phyloP scores from a whole-genome alignment of 2,329 filamentous ascomycete genomes.

The Penicillium sp. region DNA sequence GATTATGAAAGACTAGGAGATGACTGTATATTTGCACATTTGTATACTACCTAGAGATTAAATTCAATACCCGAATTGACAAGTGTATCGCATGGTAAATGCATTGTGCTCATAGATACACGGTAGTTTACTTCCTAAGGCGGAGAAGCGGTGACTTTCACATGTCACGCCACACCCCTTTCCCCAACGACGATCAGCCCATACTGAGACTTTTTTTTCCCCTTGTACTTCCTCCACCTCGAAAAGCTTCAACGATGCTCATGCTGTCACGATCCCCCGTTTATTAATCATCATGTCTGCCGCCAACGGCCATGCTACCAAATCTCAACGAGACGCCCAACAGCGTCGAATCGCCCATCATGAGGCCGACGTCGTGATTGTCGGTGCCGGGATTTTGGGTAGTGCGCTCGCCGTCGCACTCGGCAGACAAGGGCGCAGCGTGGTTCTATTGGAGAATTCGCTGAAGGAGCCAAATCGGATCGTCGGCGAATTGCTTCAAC shows the following conservation, averaged over 20 bases:
- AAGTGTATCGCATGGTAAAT: no score
- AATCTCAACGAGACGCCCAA: constrained; percentile 29
- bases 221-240: constrained; percentile 8
- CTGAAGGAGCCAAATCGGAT: constrained; percentile 92
- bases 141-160: constrained; percentile 18
- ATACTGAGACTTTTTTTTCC: constrained; percentile 13
- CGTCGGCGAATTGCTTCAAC: constrained; percentile 90
- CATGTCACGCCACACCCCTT: constrained; percentile 31
- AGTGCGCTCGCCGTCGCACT: constrained; percentile 79
- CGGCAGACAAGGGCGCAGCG: constrained; percentile 81
- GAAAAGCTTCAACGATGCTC: constrained; percentile 22
- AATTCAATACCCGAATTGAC: no score
- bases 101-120: no score
- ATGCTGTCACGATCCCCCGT: constrained; percentile 11
- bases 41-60: no score
- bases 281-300: constrained; percentile 23
- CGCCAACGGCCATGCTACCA: constrained; percentile 22
- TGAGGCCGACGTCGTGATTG: constrained; percentile 76
- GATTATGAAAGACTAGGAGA: background rate
- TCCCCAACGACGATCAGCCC: constrained; percentile 23
- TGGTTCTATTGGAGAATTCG: constrained; percentile 81
- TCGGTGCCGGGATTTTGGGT: constrained; percentile 85
- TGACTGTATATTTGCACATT: no score
- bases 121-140: background rate
- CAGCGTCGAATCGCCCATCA: constrained; percentile 51